A percentile compares a stretch with the other conserved stretches of the same genome.
Evolutionary conservation across 164 flowering plant genomes (phyloP).

Genomic region (Houttuynia cordata): DNA sequence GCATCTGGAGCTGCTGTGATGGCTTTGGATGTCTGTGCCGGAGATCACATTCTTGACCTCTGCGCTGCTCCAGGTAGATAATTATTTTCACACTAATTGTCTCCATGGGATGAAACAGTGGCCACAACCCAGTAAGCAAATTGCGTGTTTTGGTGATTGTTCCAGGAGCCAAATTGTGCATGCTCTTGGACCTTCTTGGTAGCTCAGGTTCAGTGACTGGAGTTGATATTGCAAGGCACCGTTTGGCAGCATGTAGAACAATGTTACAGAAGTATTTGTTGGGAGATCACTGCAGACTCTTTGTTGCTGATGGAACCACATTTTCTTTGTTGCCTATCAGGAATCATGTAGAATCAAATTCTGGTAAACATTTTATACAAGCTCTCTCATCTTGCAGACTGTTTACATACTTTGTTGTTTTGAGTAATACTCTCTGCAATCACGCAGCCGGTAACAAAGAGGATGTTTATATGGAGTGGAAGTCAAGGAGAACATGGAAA

Average conservation of each 20-base stretch:
- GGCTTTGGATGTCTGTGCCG: constrained; percentile 49
- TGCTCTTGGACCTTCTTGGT: constrained; percentile 75
- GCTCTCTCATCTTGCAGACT: background rate
- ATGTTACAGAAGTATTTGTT: constrained; percentile 72
- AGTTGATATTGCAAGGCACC: constrained; percentile 80
- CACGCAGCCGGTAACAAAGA: constrained; percentile 19
- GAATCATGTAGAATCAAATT: constrained; percentile 16
- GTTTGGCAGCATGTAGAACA: constrained; percentile 91
- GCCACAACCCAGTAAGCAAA: background rate
- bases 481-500: constrained; percentile 59
- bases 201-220: constrained; percentile 82
- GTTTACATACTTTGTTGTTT: constrained; percentile 1
- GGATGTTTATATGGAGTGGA: constrained; percentile 60
- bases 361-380: constrained; percentile 16
- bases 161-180: constrained; percentile 93
- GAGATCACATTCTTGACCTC: constrained; percentile 92
- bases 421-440: constrained; percentile 18
- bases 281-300: constrained; percentile 71
- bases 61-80: constrained; percentile 91
- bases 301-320: constrained; percentile 96
- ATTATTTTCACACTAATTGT: background rate
- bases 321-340: constrained; percentile 54
- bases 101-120: no score
- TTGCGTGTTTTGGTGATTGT: background rate
- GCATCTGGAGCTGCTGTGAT: constrained; percentile 94